Conservation (phyloP, 495 filamentous ascomycete species). For the Recurvomyces mirabilis region DNA sequence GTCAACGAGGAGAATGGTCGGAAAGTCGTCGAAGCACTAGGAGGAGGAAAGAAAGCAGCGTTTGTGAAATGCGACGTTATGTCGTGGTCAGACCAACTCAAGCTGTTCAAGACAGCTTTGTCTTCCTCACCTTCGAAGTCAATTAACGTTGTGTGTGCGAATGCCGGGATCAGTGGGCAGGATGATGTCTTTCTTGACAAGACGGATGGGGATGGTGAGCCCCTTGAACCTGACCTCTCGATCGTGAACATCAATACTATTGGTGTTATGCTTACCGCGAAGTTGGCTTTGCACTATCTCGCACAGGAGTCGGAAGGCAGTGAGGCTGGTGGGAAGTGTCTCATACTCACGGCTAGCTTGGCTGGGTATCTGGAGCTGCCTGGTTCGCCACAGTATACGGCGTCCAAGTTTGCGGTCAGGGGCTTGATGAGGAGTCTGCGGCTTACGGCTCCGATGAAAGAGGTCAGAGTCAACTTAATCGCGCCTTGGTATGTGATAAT, state of each 20-base stretch:
- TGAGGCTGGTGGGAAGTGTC: background rate
- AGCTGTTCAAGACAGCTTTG: constrained; percentile 47
- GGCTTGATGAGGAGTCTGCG: constrained; percentile 11
- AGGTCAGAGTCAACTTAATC: constrained; percentile 6
- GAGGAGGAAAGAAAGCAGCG: constrained; percentile 6
- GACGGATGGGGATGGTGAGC: constrained; percentile 26
- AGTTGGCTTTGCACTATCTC: constrained; percentile 52
- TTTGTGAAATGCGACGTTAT: constrained; percentile 44
- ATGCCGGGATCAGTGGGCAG: constrained; percentile 48
- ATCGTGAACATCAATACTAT: constrained; percentile 50
- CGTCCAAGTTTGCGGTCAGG: constrained; percentile 12
- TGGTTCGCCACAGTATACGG: constrained; percentile 9
- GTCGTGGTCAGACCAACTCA: constrained; percentile 48
- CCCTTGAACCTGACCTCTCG: constrained; percentile 41
- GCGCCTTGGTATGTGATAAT: constrained; percentile 13
- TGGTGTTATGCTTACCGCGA: constrained; percentile 52
- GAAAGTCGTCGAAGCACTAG: constrained; percentile 5
- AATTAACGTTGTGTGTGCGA: constrained; percentile 55
- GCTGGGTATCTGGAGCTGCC: constrained; percentile 11
- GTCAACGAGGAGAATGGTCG: constrained; percentile 5
- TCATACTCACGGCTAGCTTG: constrained; percentile 9
- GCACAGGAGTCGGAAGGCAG: constrained; percentile 9
- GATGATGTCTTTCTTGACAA: constrained; percentile 29
- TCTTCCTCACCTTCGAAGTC: constrained; percentile 40
- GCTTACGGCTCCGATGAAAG: background rate